Evolutionary conservation across 2,329 filamentous ascomycete genomes (phyloP), one percentile per base, ranked within the genome.

Genomic region (Cladorrhinum sp.): DNA sequence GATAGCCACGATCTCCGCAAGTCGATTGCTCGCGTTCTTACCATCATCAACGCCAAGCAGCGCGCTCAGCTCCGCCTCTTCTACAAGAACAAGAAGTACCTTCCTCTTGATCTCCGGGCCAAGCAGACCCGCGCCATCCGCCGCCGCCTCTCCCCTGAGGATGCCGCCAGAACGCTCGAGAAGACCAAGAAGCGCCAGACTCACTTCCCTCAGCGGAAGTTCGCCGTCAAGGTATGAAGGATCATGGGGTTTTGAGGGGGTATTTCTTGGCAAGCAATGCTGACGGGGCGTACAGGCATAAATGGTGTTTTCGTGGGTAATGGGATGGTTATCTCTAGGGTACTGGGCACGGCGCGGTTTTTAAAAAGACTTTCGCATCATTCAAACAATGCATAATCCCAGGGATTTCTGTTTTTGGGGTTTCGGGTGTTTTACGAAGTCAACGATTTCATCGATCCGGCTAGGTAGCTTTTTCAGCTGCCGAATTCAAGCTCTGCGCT

Each of bases 31-130:
- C 93, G 94, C 77, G 91, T 97, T 82, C 89, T 99, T 75, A 99
- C 95, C 80, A 87, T 99, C 84, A 96, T 99, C 89, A 99, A 98
- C 87, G 90, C 92, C 82, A 98, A 96, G 88, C 95, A 99, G 86
- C 90, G 96, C 80, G 86, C 92, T 71, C 93, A 98, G 84, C 92
- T 99, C 75, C 92, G 93, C 74, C 86, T 98, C 72, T 98, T 98
- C 90, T 99, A 99, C 89, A 96, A 96, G 87, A 90, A 90, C 89
- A 98, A 98, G 91, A 98, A 97, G 87, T 97, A 97, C 87, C 83
- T 92, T 69, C 95, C 95, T 69, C 92, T 99, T 79, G 96, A 99
- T 81, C 93, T 99, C 84, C 91, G 95, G 81, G 82, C 92, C 78
- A 98, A 98, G 91, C 88, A 95, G 85, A 99, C 95, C 77, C 93